Evolutionary conservation across 768 basidiomycete genomes (phyloP).

Genomic region (Leucogyrophana mollusca): DNA sequence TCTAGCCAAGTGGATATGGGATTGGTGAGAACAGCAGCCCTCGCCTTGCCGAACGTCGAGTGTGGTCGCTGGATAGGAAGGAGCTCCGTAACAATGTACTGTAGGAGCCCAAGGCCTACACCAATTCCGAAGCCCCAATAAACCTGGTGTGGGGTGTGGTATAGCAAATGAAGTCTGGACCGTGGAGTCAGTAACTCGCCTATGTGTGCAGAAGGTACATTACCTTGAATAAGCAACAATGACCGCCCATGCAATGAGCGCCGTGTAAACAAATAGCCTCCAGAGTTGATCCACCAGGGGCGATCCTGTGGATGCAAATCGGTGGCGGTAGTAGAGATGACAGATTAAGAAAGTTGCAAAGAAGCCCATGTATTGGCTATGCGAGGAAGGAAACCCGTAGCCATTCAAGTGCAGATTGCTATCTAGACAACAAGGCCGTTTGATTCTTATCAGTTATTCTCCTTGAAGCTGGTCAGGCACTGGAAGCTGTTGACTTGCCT

Average conservation of each 20-base stretch:
- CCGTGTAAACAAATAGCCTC: constrained; percentile 45
- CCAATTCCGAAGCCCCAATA: constrained; percentile 76
- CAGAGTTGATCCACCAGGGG: constrained; percentile 50
- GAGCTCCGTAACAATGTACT: constrained; percentile 58
- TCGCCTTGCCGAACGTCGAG: constrained; percentile 51
- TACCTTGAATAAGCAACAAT: constrained; percentile 81
- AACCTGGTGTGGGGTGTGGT: constrained; percentile 74
- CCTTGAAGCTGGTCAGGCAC: not conserved
- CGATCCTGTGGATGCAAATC: constrained; percentile 55
- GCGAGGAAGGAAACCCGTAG: constrained; percentile 87
- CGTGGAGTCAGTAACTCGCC: not conserved
- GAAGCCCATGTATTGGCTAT: constrained; percentile 90
- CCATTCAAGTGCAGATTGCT: constrained; percentile 42
- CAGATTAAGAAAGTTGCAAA: constrained; percentile 75
- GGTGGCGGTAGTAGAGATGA: constrained; percentile 71
- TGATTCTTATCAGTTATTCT: not conserved
- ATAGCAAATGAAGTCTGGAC: constrained; percentile 63
- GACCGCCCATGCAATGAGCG: constrained; percentile 53
- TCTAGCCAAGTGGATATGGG: constrained; percentile 63
- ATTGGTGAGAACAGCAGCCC: constrained; percentile 50
- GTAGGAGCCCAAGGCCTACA: constrained; percentile 44
- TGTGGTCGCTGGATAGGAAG: constrained; percentile 53
- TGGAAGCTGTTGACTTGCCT: constrained; percentile 40
- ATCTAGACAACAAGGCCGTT: constrained; percentile 10
- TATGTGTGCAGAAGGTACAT: constrained; percentile 9